A percentile compares a stretch with the other conserved stretches of the same genome.
phyloP scores from a whole-genome alignment of 176 grass and related monocot species.

The Dendrocalamus sinicus region DNA sequence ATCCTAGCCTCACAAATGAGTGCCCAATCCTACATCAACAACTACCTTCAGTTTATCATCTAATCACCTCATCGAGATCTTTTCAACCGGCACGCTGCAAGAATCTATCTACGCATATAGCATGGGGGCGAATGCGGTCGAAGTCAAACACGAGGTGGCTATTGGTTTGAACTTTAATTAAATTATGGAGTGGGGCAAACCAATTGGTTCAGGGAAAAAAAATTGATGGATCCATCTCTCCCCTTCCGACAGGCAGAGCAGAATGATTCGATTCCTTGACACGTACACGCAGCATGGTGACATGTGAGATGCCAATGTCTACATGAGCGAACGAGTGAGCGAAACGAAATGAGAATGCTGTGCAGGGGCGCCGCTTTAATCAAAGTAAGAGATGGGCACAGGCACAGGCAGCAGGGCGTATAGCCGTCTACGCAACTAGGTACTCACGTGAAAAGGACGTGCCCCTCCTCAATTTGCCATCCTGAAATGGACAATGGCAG shows the following conservation, averaged over 20 bases:
- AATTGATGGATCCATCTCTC: conserved; percentile 21
- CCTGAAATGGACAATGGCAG: not conserved
- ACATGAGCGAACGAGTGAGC: conserved; percentile 18
- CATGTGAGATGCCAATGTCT: conserved; percentile 40
- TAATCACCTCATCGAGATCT: conserved; percentile 1
- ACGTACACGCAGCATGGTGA: conserved; percentile 49
- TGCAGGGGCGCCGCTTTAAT: not conserved
- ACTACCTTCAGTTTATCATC: conserved; percentile 1
- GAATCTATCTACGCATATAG: conserved; percentile 20
- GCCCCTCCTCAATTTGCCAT: not conserved
- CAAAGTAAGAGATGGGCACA: not conserved
- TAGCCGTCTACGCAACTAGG: not conserved
- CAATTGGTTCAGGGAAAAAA: not conserved
- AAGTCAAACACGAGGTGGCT: conserved; percentile 33
- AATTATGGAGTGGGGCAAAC: conserved; percentile 37
- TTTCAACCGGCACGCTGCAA: conserved; percentile 18
- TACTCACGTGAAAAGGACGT: conserved; percentile 16
- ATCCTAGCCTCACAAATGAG: conserved; percentile 6
- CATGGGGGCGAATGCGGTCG: not conserved
- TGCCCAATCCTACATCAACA: conserved; percentile 32
- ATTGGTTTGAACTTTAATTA: conserved; percentile 32
- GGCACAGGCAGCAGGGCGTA: not conserved
- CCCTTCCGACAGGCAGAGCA: conserved; percentile 31
- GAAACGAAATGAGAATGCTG: conserved; percentile 7
- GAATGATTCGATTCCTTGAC: conserved; percentile 51